Percentiles rank a stretch among this genome's conserved stretches.
These are phyloP conservation scores for Globisporangium heterothallicum DNA, from an alignment of 352 stramenopile genomes.

Conservation along the genomic window DNA sequence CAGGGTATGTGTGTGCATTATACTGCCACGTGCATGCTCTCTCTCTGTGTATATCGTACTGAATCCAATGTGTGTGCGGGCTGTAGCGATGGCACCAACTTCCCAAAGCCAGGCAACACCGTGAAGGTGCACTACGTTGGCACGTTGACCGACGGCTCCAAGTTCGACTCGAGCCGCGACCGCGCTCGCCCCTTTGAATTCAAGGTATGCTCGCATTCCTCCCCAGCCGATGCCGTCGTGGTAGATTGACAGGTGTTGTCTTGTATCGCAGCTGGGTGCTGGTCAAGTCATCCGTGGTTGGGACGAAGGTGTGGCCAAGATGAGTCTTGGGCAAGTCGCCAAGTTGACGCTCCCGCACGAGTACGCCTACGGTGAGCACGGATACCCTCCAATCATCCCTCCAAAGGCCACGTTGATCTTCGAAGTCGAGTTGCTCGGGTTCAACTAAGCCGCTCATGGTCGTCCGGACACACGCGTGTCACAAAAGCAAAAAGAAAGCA, in stretches of 20 bases:
- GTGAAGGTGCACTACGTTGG: constrained; percentile 78
- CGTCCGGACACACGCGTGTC: not conserved
- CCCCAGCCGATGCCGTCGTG: not conserved
- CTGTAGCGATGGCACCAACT: constrained; percentile 70
- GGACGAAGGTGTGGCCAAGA: constrained; percentile 67
- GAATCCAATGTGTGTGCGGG: not conserved
- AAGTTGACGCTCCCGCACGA: constrained; percentile 91
- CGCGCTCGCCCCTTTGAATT: constrained; percentile 76
- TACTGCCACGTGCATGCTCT: not conserved
- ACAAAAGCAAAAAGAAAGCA: not conserved
- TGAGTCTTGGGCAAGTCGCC: constrained; percentile 92
- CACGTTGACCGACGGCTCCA: constrained; percentile 67
- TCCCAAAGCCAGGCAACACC: constrained; percentile 59
- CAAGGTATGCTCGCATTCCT: constrained; percentile 18
- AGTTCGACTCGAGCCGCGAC: constrained; percentile 82
- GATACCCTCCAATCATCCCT: constrained; percentile 87
- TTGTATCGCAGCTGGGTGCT: constrained; percentile 39
- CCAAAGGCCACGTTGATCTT: constrained; percentile 91
- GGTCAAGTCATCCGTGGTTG: constrained; percentile 77
- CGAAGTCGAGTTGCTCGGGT: constrained; percentile 89
- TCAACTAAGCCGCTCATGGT: constrained; percentile 29
- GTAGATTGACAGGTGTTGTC: not conserved
- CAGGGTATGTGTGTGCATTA: constrained; percentile 44
- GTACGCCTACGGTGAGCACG: constrained; percentile 91
- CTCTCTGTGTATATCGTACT: not conserved